Percentiles rank a stretch among this genome's conserved stretches.
Evolutionary conservation across 139 green algal genomes (phyloP).

Genomic region (Yamagishiella unicocca): DNA sequence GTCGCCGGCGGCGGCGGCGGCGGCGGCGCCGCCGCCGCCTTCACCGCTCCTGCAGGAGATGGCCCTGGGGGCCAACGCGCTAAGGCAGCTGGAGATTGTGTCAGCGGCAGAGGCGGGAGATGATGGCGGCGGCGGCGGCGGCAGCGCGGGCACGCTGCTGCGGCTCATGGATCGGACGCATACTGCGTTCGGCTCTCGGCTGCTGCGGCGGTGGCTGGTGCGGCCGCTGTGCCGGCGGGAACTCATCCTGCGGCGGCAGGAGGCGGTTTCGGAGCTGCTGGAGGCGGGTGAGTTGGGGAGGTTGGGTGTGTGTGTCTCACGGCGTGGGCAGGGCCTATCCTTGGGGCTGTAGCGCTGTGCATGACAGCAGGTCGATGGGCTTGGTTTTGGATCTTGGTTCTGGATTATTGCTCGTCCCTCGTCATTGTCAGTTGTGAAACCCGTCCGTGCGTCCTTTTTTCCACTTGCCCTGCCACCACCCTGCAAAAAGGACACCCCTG

Average conservation of each 20-base stretch:
- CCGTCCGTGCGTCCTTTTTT: too few relatives aligned
- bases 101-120: neutral
- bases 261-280: slow-evolving; percentile 85
- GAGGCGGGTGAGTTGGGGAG: slow-evolving; percentile 25
- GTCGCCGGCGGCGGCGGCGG: neutral
- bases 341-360: too few relatives aligned
- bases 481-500: too few relatives aligned
- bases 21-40: neutral
- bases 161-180: slow-evolving; percentile 85
- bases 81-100: slow-evolving; percentile 77
- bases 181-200: slow-evolving; percentile 75
- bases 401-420: too few relatives aligned
- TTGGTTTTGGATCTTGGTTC: too few relatives aligned
- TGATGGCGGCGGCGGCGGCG: neutral
- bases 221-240: slow-evolving; percentile 66
- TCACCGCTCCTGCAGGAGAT: slow-evolving; percentile 50
- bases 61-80: slow-evolving; percentile 68
- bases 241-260: slow-evolving; percentile 73
- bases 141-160: slow-evolving; percentile 78
- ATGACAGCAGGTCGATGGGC: too few relatives aligned
- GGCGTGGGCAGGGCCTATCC: neutral
- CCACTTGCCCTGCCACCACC: too few relatives aligned
- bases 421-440: too few relatives aligned
- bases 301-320: neutral
- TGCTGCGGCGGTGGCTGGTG: slow-evolving; percentile 85